These are phyloP conservation scores for Claviceps purpurea DNA, from an alignment of 2,329 filamentous ascomycete species.

Conservation along the genomic window DNA sequence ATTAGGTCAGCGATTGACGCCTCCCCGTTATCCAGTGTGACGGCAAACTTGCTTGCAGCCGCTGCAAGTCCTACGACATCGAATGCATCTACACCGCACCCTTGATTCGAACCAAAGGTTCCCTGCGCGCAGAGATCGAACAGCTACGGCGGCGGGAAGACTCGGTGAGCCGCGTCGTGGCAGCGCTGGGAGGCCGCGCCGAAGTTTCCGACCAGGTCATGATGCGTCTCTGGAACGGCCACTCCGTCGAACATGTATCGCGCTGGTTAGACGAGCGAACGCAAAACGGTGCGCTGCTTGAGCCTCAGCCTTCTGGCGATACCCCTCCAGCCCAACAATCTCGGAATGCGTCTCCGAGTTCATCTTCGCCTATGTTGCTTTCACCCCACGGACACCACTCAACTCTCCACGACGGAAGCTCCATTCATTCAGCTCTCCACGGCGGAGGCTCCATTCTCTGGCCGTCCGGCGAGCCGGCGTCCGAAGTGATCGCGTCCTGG, in stretches of 20 bases:
- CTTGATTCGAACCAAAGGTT: constrained; percentile 48
- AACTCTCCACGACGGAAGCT: not conserved
- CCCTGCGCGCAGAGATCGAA: constrained; percentile 45
- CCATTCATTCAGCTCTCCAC: not conserved
- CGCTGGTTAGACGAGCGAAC: constrained; percentile 30
- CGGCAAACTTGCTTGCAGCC: constrained; percentile 38
- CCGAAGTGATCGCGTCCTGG: constrained; percentile 30
- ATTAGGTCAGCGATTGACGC: not conserved
- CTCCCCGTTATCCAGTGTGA: constrained; percentile 34
- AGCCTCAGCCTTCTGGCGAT: not conserved
- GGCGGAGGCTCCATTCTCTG: not conserved
- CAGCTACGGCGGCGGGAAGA: constrained; percentile 37
- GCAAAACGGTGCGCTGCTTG: not conserved
- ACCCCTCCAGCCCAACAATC: not conserved
- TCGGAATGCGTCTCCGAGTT: not conserved
- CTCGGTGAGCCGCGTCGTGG: constrained; percentile 39
- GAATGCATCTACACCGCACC: constrained; percentile 48
- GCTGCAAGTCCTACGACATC: constrained; percentile 34
- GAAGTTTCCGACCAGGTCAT: constrained; percentile 41
- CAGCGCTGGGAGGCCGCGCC: constrained; percentile 32
- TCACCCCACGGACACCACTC: not conserved
- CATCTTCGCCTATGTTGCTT: not conserved
- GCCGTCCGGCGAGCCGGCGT: constrained; percentile 15
- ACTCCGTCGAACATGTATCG: constrained; percentile 39
- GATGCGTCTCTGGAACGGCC: constrained; percentile 35